Conservation (phyloP, 768 basidiomycete genomes). For the Suillus spraguei region DNA sequence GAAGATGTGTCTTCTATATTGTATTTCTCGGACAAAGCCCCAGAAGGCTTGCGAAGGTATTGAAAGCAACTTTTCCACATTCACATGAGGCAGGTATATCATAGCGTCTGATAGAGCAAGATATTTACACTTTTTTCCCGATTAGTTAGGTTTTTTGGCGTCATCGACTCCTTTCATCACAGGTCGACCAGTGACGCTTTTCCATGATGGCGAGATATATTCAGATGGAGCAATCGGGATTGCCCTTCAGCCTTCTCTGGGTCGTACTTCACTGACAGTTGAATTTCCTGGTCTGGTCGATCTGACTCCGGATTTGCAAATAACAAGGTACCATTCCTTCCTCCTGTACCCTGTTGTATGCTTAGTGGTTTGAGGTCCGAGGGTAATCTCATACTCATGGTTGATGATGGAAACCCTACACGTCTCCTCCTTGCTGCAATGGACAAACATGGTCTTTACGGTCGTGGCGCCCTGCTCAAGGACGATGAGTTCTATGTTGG, state of each 20-base stretch:
- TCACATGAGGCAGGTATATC: constrained; percentile 50
- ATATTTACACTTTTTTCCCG: constrained; percentile 3
- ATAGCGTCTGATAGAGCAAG: background rate
- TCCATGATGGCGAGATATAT: constrained; percentile 54
- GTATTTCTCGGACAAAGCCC: constrained; percentile 58
- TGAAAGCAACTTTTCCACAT: constrained; percentile 41
- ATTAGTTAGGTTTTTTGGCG: constrained; percentile 66
- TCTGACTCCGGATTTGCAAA: constrained; percentile 46
- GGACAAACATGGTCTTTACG: constrained; percentile 34
- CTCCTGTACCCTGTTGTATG: background rate
- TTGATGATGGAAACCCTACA: constrained; percentile 63
- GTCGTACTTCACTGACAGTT: constrained; percentile 14
- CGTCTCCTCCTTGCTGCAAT: constrained; percentile 59
- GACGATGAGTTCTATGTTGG: constrained; percentile 65
- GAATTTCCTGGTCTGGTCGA: constrained; percentile 43
- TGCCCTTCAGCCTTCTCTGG: constrained; percentile 38
- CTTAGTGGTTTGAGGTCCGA: constrained; percentile 47
- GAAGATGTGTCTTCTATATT: constrained; percentile 38
- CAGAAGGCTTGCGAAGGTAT: constrained; percentile 54
- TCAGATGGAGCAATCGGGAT: constrained; percentile 74
- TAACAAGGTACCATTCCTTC: constrained; percentile 52
- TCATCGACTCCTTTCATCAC: constrained; percentile 82
- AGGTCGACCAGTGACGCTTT: constrained; percentile 71
- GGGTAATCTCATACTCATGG: constrained; percentile 69
- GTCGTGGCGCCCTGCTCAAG: constrained; percentile 38